These are phyloP conservation scores for Botrytis deweyae DNA, from an alignment of 2,329 filamentous ascomycete genomes.

Conservation along the genomic window DNA sequence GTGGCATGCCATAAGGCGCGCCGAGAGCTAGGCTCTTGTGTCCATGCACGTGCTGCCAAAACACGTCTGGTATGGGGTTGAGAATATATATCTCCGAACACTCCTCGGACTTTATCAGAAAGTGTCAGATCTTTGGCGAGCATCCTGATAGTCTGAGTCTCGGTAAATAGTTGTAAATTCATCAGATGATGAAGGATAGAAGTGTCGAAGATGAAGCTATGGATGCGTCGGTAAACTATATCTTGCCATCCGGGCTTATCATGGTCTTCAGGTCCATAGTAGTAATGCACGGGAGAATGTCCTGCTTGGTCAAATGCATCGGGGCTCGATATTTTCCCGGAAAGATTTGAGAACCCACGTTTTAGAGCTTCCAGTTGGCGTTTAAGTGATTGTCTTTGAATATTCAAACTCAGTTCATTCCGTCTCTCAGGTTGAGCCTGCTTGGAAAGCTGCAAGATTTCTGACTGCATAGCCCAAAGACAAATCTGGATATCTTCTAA, in stretches of 20 bases:
- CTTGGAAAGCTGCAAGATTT: constrained; percentile 28
- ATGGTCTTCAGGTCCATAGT: constrained; percentile 33
- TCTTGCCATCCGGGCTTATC: constrained; percentile 26
- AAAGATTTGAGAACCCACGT: constrained; percentile 25
- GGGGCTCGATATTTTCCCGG: constrained; percentile 17
- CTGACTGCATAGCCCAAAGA: constrained; percentile 30
- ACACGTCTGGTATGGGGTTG: constrained; percentile 28
- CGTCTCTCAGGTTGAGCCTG: not conserved
- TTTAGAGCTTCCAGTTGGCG: constrained; percentile 29
- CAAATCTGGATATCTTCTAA: constrained; percentile 35
- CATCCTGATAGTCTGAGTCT: constrained; percentile 39
- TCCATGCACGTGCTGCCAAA: constrained; percentile 38
- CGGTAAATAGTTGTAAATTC: constrained; percentile 41
- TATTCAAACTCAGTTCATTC: constrained; percentile 19
- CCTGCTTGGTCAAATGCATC: constrained; percentile 25
- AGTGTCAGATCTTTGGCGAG: constrained; percentile 31
- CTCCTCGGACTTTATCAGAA: not conserved
- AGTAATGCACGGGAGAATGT: constrained; percentile 26
- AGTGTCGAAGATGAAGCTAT: constrained; percentile 39
- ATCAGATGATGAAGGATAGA: constrained; percentile 43
- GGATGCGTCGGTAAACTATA: constrained; percentile 33
- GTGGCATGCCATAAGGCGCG: constrained; percentile 41
- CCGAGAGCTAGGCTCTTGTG: constrained; percentile 36
- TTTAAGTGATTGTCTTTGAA: constrained; percentile 28
- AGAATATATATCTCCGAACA: not conserved